A percentile compares a stretch with the other conserved stretches of the same genome.
phyloP scores from a whole-genome alignment of 2,329 filamentous ascomycete species.

The Dactylonectria macrodidyma region DNA sequence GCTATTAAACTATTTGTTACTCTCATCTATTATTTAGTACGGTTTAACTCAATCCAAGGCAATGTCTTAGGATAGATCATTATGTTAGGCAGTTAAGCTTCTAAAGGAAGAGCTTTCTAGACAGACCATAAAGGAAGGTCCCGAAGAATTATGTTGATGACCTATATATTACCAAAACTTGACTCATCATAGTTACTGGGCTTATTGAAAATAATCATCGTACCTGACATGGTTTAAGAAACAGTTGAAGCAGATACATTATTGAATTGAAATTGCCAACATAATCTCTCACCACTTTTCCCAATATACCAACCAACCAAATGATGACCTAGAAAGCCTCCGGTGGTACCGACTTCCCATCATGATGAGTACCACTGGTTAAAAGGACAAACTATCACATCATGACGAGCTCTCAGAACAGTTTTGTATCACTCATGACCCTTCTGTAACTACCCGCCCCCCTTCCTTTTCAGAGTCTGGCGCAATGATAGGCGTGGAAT shows the following conservation, averaged over 20 bases:
- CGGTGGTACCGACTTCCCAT: neutral
- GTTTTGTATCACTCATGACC: neutral
- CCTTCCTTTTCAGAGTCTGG: neutral
- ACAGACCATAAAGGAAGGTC: neutral
- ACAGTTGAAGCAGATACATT: no score
- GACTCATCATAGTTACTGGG: neutral
- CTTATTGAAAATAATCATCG: neutral
- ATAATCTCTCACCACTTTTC: neutral
- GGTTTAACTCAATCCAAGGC: neutral
- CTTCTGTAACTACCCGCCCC: neutral
- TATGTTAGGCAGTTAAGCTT: neutral
- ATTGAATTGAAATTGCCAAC: neutral
- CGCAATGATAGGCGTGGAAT: slow-evolving; percentile 2
- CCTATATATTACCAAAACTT: neutral
- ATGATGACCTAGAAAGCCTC: neutral
- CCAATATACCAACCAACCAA: neutral
- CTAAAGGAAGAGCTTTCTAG: neutral
- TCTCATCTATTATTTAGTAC: neutral
- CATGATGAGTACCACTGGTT: no score
- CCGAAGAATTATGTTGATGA: neutral
- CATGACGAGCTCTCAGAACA: no score
- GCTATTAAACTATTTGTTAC: neutral
- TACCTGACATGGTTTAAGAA: neutral
- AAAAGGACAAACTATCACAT: no score
- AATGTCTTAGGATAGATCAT: neutral